Percentiles rank a stretch among this genome's conserved stretches.
phyloP scores from a whole-genome alignment of 371 early-diverging fungal species.

The Apophysomyces variabilis region DNA sequence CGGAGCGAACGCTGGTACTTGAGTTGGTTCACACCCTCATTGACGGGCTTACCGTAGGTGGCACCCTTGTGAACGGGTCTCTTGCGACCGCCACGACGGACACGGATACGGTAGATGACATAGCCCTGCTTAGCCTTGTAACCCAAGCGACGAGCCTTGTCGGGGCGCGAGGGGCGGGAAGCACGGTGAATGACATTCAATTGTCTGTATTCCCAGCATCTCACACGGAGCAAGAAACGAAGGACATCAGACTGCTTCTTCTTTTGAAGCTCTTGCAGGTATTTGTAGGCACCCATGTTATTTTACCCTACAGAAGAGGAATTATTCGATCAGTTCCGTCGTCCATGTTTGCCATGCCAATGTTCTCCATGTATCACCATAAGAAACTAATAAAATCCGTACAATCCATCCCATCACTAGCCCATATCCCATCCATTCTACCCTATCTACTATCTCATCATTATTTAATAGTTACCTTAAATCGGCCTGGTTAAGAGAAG shows the following conservation, averaged over 20 bases:
- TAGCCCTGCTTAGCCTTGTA: constrained; percentile 99
- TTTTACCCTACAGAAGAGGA: not conserved
- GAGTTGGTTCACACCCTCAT: constrained; percentile 98
- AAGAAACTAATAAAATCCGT: not conserved
- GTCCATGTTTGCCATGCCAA: not conserved
- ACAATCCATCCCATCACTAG: no score
- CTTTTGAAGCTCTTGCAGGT: constrained; percentile 97
- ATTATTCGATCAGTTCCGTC: not conserved
- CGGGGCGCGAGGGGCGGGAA: constrained; percentile 97
- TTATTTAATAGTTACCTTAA: not conserved
- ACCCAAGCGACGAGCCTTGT: constrained; percentile 99
- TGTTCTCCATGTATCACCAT: not conserved
- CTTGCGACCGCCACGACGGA: constrained; percentile 99
- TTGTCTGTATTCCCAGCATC: constrained; percentile 99
- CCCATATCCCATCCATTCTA: not conserved
- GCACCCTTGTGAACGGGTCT: constrained; percentile 97
- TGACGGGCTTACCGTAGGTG: constrained; percentile 97
- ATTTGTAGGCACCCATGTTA: constrained; percentile 77
- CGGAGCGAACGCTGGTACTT: constrained; percentile 95
- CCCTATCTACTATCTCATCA: not conserved
- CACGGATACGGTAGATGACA: constrained; percentile 97
- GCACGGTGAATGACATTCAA: constrained; percentile 97
- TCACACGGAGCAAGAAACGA: constrained; percentile 97
- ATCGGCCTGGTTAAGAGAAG: constrained; percentile 5
- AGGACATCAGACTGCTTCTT: constrained; percentile 99